Percentiles rank a stretch among this genome's conserved stretches.
phyloP scores from a whole-genome alignment of 129 eudicot genomes.

The Centrapalus pauciflorus region DNA sequence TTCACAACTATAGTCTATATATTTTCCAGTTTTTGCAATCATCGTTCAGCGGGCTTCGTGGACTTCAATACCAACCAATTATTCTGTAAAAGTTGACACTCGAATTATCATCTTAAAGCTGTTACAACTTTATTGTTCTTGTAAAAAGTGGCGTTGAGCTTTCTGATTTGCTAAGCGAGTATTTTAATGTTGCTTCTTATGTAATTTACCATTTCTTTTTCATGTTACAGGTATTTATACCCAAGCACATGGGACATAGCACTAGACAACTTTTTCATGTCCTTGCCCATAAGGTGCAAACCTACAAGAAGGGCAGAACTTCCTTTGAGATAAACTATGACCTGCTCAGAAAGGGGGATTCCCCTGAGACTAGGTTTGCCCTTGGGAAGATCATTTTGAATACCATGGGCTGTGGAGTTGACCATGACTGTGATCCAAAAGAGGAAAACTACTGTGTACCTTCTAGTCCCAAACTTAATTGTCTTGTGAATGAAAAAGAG shows the following conservation, averaged over 20 bases:
- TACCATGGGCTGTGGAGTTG: conserved; percentile 37
- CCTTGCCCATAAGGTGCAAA: conserved; percentile 19
- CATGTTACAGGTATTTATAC: conserved; percentile 51
- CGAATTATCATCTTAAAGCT: background rate
- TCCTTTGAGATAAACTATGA: conserved; percentile 35
- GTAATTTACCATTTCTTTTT: background rate
- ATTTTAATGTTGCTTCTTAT: background rate
- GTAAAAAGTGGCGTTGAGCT: background rate
- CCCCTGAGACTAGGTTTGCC: conserved; percentile 45
- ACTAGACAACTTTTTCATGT: conserved; percentile 28
- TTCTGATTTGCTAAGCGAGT: background rate
- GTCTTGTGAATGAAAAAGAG: conserved; percentile 1
- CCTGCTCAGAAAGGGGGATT: conserved; percentile 43
- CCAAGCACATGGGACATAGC: conserved; percentile 23
- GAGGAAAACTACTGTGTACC: conserved; percentile 1
- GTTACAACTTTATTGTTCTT: background rate
- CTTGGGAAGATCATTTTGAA: conserved; percentile 70
- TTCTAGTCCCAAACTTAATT: background rate
- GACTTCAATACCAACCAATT: background rate
- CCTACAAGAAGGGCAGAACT: conserved; percentile 17
- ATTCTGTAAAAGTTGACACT: background rate
- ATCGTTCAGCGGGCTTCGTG: no score
- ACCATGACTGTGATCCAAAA: background rate
- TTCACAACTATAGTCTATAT: no score
- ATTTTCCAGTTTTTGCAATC: background rate